A percentile compares a stretch with the other conserved stretches of the same genome.
Conservation (phyloP, 2,329 filamentous ascomycete genomes). For the Alternaria metachromatica region DNA sequence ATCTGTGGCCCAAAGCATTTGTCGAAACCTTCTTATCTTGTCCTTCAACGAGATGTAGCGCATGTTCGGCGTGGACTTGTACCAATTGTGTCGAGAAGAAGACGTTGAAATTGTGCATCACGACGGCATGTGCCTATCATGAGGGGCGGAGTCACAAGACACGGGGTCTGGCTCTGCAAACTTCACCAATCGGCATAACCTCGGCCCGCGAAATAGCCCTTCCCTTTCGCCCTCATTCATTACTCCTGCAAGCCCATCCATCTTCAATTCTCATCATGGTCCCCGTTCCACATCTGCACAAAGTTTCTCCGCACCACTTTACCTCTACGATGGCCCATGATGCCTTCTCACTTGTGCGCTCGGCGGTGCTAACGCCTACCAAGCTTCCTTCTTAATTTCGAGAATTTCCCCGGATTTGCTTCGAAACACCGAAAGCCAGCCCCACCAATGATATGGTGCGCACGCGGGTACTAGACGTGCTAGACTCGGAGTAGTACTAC, state of each 20-base stretch:
- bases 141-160: not conserved
- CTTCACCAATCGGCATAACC: not conserved
- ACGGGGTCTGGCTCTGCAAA: not conserved
- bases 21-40: not conserved
- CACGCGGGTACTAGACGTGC: not conserved
- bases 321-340: not conserved
- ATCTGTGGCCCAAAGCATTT: not conserved
- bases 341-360: not conserved
- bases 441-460: not conserved
- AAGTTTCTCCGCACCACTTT: not conserved
- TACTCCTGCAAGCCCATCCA: not conserved
- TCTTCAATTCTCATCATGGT: not conserved
- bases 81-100: not conserved
- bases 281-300: not conserved
- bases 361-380: not conserved
- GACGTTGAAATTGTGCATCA: not conserved
- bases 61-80: not conserved
- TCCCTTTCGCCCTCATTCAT: not conserved
- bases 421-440: not conserved
- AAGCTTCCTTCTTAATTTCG: not conserved
- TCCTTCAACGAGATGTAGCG: not conserved
- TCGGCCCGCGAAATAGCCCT: not conserved
- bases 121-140: not conserved
- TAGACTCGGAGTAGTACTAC: not conserved
- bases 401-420: not conserved